Conservation (phyloP, 768 basidiomycete genomes). For the Fibroporia radiculosa region DNA sequence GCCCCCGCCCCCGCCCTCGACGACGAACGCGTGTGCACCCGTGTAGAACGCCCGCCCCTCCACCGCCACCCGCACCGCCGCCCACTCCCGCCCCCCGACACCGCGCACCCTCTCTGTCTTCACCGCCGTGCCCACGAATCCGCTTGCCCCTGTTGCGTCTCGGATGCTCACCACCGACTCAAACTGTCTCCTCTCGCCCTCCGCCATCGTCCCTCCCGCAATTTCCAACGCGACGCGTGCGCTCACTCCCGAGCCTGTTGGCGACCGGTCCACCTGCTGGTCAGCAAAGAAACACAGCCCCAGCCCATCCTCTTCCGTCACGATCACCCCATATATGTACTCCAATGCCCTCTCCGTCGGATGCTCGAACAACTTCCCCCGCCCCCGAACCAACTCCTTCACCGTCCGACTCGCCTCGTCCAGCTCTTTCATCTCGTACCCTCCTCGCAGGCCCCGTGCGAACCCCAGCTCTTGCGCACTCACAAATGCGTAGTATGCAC, state of each 20-base stretch:
- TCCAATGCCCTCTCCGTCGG: slow-evolving; percentile 26
- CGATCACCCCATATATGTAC: slow-evolving; percentile 32
- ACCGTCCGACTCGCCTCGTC: slow-evolving; percentile 24
- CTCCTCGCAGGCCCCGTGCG: slow-evolving; percentile 14
- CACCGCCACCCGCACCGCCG: slow-evolving; percentile 19
- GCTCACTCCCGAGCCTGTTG: slow-evolving; percentile 31
- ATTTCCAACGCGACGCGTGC: slow-evolving; percentile 31
- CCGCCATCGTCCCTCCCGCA: slow-evolving; percentile 20
- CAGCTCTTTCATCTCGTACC: slow-evolving; percentile 16
- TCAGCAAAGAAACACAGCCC: slow-evolving; percentile 31
- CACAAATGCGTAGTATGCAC: slow-evolving; percentile 34
- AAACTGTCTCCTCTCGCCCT: slow-evolving; percentile 25
- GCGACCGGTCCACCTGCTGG: slow-evolving; percentile 33
- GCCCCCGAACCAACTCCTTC: slow-evolving; percentile 18
- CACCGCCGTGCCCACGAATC: slow-evolving; percentile 22
- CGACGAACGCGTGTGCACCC: slow-evolving; percentile 18
- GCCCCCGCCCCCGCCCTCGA: slow-evolving; percentile 7
- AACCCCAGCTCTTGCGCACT: slow-evolving; percentile 29
- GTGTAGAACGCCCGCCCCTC: slow-evolving; percentile 27
- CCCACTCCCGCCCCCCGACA: slow-evolving; percentile 3
- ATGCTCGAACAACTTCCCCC: slow-evolving; percentile 22
- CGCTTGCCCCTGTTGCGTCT: slow-evolving; percentile 15
- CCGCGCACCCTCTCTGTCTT: slow-evolving; percentile 9
- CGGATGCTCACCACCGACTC: slow-evolving; percentile 27
- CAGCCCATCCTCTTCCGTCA: slow-evolving; percentile 23